Percentiles rank a stretch among this genome's conserved stretches.
Conservation (phyloP, 805 yeast genomes). For the Hanseniaspora occidentalis region DNA sequence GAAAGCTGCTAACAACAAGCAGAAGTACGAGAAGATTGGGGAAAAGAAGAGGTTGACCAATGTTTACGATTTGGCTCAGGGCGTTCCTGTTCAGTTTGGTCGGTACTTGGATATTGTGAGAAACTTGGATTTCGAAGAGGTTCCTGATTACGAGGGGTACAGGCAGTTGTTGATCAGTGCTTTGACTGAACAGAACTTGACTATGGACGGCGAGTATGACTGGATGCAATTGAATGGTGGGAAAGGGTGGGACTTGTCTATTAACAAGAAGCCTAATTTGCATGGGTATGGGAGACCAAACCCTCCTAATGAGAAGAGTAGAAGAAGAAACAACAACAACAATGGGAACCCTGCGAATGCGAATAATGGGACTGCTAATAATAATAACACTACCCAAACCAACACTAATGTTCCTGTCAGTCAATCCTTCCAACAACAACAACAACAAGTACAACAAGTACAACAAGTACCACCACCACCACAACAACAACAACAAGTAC, state of each 20-base stretch:
- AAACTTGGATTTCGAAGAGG: conserved; percentile 80
- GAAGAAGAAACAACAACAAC: conserved; percentile 24
- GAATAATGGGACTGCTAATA: conserved; percentile 8
- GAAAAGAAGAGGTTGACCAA: conserved; percentile 88
- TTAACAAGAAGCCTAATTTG: conserved; percentile 82
- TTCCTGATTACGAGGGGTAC: conserved; percentile 86
- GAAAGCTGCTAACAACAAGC: conserved; percentile 96
- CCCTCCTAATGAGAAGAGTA: conserved; percentile 47
- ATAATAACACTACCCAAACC: conserved; percentile 9
- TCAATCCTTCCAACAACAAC: conserved; percentile 8
- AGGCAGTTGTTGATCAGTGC: conserved; percentile 69
- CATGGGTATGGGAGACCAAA: conserved; percentile 96
- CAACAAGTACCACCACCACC: conserved; percentile 17
- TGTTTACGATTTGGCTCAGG: conserved; percentile 74
- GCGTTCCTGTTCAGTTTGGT: conserved; percentile 86
- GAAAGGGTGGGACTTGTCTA: conserved; percentile 85
- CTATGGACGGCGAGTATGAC: conserved; percentile 83
- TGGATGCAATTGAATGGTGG: conserved; percentile 97
- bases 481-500: conserved; percentile 18
- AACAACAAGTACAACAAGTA: conserved; percentile 13
- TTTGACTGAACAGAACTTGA: conserved; percentile 54
- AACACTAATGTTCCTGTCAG: conserved; percentile 2
- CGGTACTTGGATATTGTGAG: conserved; percentile 84
- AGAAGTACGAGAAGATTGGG: conserved; percentile 94
- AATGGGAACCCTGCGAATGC: conserved; percentile 8